Evolutionary conservation across 208 protist genomes (phyloP).

Genomic region (Novymonas esmeraldas): DNA sequence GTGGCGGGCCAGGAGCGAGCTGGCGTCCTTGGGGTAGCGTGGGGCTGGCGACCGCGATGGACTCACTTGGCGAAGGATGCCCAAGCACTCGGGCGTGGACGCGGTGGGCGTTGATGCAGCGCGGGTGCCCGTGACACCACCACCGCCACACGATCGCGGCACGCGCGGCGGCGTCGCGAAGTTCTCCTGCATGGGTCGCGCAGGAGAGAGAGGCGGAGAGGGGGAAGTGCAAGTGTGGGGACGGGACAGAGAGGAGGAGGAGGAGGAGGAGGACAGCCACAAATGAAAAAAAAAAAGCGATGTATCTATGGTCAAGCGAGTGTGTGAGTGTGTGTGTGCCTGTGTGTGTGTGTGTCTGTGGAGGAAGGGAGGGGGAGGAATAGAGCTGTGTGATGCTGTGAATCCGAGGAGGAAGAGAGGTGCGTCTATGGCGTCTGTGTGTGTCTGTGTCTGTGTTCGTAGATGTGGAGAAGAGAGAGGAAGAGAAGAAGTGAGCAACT

Average conservation of each 20-base stretch:
- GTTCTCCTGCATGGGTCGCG: slow-evolving; percentile 6
- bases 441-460: no score
- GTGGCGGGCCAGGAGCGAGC: neutral
- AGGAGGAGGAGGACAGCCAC: neutral
- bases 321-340: neutral
- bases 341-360: neutral
- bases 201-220: neutral
- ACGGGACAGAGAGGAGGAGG: neutral
- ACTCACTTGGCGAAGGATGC: neutral
- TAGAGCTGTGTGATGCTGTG: neutral
- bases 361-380: neutral
- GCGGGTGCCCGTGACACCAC: neutral
- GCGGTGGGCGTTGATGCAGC: neutral
- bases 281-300: neutral
- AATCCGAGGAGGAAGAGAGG: no score
- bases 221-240: neutral
- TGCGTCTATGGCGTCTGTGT: slow-evolving; percentile 10
- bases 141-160: no score
- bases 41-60: slow-evolving; percentile 17
- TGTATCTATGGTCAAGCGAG: neutral
- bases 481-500: neutral
- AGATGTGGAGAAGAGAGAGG: neutral
- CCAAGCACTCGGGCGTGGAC: neutral
- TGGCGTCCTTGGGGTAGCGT: neutral
- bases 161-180: slow-evolving; percentile 1